A percentile compares a stretch with the other conserved stretches of the same genome.
Conservation (phyloP, 2,329 filamentous ascomycete species). For the Fusarium succisae region DNA sequence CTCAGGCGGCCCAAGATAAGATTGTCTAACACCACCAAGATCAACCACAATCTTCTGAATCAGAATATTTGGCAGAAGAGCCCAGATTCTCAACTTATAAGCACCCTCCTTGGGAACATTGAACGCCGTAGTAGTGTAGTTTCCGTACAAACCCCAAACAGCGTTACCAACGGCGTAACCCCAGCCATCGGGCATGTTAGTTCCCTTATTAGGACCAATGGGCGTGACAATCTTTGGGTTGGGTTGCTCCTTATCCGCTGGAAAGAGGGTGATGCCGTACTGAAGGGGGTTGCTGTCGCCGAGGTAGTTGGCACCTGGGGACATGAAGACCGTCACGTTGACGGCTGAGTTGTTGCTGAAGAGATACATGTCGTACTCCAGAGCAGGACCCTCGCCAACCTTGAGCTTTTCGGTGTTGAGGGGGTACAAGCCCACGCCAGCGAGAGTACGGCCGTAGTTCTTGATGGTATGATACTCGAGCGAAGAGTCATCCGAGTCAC, state of each 20-base stretch:
- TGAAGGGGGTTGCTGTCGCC: conserved; percentile 60
- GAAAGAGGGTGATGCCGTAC: conserved; percentile 60
- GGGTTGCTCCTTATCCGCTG: conserved; percentile 41
- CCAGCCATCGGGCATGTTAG: conserved; percentile 30
- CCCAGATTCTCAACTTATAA: conserved; percentile 62
- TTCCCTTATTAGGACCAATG: conserved; percentile 21
- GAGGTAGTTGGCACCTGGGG: conserved; percentile 63
- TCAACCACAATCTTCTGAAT: conserved; percentile 67
- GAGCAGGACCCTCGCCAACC: conserved; percentile 59
- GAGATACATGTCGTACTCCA: conserved; percentile 70
- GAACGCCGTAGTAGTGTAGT: conserved; percentile 58
- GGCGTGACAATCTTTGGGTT: conserved; percentile 14
- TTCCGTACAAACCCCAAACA: conserved; percentile 56
- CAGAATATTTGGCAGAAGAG: conserved; percentile 61
- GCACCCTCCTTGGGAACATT: conserved; percentile 52
- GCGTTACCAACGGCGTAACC: conserved; percentile 51
- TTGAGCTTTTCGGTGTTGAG: conserved; percentile 60
- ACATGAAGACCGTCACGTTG: conserved; percentile 60
- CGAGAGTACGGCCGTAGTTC: conserved; percentile 66
- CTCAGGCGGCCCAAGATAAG: conserved; percentile 67
- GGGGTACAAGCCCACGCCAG: conserved; percentile 66
- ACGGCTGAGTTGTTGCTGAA: conserved; percentile 61
- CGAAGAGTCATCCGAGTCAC: conserved; percentile 41
- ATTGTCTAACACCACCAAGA: conserved; percentile 62
- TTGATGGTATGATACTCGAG: conserved; percentile 60